Evolutionary conservation across 306 rosid genomes (phyloP).

Genomic region (Rosa lucieae): DNA sequence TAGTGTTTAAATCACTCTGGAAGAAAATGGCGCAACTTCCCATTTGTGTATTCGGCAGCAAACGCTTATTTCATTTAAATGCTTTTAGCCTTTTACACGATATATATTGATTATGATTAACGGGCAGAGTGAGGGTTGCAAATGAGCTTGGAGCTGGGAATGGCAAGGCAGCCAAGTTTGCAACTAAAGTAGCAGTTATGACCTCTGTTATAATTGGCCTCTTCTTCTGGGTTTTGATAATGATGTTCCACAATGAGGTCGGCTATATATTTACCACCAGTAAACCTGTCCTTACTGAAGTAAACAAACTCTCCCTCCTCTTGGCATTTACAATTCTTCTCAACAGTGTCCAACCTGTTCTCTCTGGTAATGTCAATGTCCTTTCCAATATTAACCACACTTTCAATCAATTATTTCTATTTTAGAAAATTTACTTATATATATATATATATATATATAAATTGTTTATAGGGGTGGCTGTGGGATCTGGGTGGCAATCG

Average conservation of each 20-base stretch:
- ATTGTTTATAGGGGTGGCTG: slow-evolving; percentile 62
- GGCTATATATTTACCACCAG: slow-evolving; percentile 61
- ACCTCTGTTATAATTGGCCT: slow-evolving; percentile 61
- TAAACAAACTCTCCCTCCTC: slow-evolving; percentile 51
- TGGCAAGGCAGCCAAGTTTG: slow-evolving; percentile 76
- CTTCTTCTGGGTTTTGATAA: slow-evolving; percentile 54
- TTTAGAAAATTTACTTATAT: background rate
- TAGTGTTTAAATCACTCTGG: no score
- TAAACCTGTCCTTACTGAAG: slow-evolving; percentile 53
- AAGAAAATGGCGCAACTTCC: no score
- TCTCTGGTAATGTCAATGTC: slow-evolving; percentile 47
- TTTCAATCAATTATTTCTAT: background rate
- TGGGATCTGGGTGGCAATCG: slow-evolving; percentile 92
- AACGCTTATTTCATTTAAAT: background rate
- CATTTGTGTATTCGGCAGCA: no score
- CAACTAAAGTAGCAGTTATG: slow-evolving; percentile 58
- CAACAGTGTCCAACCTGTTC: slow-evolving; percentile 79
- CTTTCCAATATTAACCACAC: background rate
- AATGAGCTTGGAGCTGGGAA: slow-evolving; percentile 90
- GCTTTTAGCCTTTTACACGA: background rate
- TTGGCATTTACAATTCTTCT: slow-evolving; percentile 70
- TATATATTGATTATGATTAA: background rate
- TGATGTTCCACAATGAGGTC: slow-evolving; percentile 44
- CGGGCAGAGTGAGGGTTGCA: slow-evolving; percentile 73
- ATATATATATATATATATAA: background rate